phyloP scores from a whole-genome alignment of 108 stramenopile species.

The Cyclotella baltica region DNA sequence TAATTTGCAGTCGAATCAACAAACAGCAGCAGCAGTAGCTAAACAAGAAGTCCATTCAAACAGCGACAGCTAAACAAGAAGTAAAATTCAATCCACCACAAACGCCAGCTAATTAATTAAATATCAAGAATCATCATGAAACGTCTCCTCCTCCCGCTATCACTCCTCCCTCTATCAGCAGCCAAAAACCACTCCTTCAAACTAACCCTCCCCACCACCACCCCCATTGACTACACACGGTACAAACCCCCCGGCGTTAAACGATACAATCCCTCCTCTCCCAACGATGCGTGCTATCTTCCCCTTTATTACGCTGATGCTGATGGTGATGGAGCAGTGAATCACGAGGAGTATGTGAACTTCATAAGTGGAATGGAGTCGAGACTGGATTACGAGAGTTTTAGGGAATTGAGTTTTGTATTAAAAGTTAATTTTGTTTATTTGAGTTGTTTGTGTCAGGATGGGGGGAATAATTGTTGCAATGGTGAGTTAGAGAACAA shows the following conservation, averaged over 20 bases:
- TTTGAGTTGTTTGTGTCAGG: conserved; percentile 39
- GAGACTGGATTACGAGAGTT: conserved; percentile 10
- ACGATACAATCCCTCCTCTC: conserved; percentile 37
- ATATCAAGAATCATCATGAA: no score
- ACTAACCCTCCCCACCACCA: background rate
- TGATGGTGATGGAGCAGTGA: conserved; percentile 36
- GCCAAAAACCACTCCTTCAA: background rate
- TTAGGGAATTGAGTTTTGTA: conserved; percentile 39
- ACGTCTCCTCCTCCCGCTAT: background rate
- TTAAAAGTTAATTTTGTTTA: conserved; percentile 53
- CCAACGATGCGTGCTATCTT: conserved; percentile 29
- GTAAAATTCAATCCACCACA: no score
- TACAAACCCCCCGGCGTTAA: background rate
- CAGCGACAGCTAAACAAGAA: no score
- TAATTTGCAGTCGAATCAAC: no score
- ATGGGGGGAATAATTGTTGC: conserved; percentile 30
- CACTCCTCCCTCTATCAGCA: background rate
- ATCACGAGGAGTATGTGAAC: conserved; percentile 31
- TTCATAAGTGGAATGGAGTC: conserved; percentile 22
- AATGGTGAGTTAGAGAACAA: conserved; percentile 4
- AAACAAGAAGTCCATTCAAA: no score
- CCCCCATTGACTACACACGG: background rate
- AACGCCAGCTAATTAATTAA: no score
- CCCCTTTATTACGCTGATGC: conserved; percentile 35
- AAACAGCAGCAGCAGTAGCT: no score